phyloP scores from a whole-genome alignment of 2,329 filamentous ascomycete genomes.

The Fusarium newnesense region DNA sequence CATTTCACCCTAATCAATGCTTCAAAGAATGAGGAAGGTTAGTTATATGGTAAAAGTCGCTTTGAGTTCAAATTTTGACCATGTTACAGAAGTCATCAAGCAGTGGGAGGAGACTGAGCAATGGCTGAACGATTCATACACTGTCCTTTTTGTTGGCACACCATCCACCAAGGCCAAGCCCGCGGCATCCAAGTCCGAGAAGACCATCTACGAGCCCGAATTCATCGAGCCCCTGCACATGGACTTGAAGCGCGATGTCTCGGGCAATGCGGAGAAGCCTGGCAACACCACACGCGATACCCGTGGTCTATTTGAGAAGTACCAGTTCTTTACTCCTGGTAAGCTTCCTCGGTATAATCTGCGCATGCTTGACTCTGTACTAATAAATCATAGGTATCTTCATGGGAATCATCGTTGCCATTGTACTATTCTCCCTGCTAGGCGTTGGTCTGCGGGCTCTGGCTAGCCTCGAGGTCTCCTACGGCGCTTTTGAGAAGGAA shows the following conservation, averaged over 20 bases:
- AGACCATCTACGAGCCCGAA: slow-evolving; percentile 70
- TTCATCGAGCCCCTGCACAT: slow-evolving; percentile 72
- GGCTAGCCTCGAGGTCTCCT: slow-evolving; percentile 85
- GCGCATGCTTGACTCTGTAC: background rate
- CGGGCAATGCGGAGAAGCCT: slow-evolving; percentile 45
- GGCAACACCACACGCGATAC: slow-evolving; percentile 55
- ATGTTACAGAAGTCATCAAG: slow-evolving; percentile 8
- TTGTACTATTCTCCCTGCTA: slow-evolving; percentile 81
- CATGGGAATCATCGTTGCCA: slow-evolving; percentile 78
- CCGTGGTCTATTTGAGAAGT: slow-evolving; percentile 83
- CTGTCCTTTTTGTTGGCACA: slow-evolving; percentile 79
- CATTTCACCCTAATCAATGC: slow-evolving; percentile 55
- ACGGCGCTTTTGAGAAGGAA: slow-evolving; percentile 96
- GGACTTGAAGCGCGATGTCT: slow-evolving; percentile 75
- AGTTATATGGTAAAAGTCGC: slow-evolving; percentile 17
- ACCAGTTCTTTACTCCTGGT: slow-evolving; percentile 94
- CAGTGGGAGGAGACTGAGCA: slow-evolving; percentile 21
- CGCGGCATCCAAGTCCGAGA: slow-evolving; percentile 38
- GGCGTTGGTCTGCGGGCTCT: slow-evolving; percentile 82
- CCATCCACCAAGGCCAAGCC: slow-evolving; percentile 48
- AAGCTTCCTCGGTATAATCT: slow-evolving; percentile 20
- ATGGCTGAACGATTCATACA: slow-evolving; percentile 64
- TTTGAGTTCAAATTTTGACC: slow-evolving; percentile 1
- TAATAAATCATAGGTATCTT: slow-evolving; percentile 75
- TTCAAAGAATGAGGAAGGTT: slow-evolving; percentile 58